Evolutionary conservation across 2,329 filamentous ascomycete genomes (phyloP).

Genomic region (Diaporthe velutina): DNA sequence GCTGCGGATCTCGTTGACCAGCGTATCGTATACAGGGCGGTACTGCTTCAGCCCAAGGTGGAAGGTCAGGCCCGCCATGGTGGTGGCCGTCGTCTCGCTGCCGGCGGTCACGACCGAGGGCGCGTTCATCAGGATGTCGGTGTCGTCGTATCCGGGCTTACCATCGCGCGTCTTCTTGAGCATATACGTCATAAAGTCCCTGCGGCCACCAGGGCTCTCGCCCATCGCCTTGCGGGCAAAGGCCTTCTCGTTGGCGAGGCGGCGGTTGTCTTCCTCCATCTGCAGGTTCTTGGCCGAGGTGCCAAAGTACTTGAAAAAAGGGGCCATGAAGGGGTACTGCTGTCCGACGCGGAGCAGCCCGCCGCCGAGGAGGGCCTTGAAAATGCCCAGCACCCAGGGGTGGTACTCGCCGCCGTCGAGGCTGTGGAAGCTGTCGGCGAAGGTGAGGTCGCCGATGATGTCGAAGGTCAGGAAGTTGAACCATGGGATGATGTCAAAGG

Average conservation of each 20-base stretch:
- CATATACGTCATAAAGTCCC: conserved; percentile 42
- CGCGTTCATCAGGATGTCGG: conserved; percentile 34
- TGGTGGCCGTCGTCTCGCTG: conserved; percentile 62
- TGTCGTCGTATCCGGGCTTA: conserved; percentile 12
- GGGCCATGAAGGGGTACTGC: not conserved
- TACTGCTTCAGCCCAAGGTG: conserved; percentile 44
- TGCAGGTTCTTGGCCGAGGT: not conserved
- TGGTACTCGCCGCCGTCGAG: conserved; percentile 38
- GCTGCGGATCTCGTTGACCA: conserved; percentile 46
- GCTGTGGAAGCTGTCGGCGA: conserved; percentile 41
- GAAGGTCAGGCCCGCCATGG: conserved; percentile 48
- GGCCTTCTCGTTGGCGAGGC: conserved; percentile 20
- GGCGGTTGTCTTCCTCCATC: conserved; percentile 21
- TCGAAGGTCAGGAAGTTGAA: conserved; percentile 43
- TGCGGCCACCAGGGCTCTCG: conserved; percentile 27
- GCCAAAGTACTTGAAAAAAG: not conserved
- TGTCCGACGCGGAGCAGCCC: not conserved
- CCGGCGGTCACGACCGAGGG: conserved; percentile 54
- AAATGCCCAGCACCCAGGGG: conserved; percentile 40
- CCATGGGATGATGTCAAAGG: conserved; percentile 29
- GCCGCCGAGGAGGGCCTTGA: conserved; percentile 17
- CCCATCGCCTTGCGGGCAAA: conserved; percentile 24
- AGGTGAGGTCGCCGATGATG: conserved; percentile 42
- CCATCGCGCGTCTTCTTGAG: conserved; percentile 34
- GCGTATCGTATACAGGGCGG: conserved; percentile 41